Conservation (phyloP, 2,329 filamentous ascomycete species). For the Pseudonectria buxi region DNA sequence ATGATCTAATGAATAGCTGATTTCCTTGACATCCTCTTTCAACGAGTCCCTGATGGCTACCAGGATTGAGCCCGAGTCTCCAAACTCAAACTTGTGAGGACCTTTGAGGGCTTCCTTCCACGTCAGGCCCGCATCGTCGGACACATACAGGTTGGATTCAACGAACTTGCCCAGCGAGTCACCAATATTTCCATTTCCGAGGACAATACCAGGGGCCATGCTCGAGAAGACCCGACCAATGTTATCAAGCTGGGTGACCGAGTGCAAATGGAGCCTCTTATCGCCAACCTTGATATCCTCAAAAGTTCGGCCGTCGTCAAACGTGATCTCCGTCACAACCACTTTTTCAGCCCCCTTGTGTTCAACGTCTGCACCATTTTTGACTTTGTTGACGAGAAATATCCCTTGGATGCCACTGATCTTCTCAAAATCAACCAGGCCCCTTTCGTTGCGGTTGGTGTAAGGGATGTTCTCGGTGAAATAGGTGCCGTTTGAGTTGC, state of each 20-base stretch:
- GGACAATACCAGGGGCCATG: constrained; percentile 83
- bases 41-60: constrained; percentile 73
- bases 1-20: constrained; percentile 79
- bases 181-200: constrained; percentile 90
- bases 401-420: constrained; percentile 87
- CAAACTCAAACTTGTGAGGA: constrained; percentile 93
- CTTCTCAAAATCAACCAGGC: constrained; percentile 92
- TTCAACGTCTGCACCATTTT: constrained; percentile 74
- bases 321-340: constrained; percentile 76
- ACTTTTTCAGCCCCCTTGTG: constrained; percentile 53
- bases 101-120: constrained; percentile 73
- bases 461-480: constrained; percentile 89
- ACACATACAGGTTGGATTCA: constrained; percentile 78
- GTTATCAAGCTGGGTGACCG: constrained; percentile 78
- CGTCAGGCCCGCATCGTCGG: constrained; percentile 80
- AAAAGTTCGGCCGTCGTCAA: constrained; percentile 90
- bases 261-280: constrained; percentile 78
- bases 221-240: constrained; percentile 86
- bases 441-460: constrained; percentile 73
- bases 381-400: constrained; percentile 80
- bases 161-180: constrained; percentile 62
- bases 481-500: constrained; percentile 95
- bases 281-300: constrained; percentile 62
- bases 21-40: constrained; percentile 49
- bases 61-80: constrained; percentile 83